Base-by-base conservation (phyloP, 2,329 filamentous ascomycete genomes). In the Trichoderma oligosporum region DNA sequence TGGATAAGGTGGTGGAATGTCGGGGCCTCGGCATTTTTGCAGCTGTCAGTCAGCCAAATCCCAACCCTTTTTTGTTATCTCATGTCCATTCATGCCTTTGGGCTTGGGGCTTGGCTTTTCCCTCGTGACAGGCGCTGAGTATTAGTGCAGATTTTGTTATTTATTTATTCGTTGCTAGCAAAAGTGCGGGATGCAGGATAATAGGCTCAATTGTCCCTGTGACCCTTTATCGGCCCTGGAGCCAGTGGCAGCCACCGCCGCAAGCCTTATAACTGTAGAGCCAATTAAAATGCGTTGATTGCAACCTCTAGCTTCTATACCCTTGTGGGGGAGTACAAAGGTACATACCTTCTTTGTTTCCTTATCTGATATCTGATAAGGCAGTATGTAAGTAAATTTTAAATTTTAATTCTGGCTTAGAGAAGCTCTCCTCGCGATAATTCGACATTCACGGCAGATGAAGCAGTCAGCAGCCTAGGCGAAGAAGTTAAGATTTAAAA, bases 211-310 rank as follows among this genome's bases (percentile, higher is more conserved):
- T 31, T 7, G 41, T 35, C 29, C 49, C 29, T 25, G 29, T 44
- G 51, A 18, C 39, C 49, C 27, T 18, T 33, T 27, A 36, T 35
- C 39, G 16, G 27, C 16, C 27, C 27, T 20, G 25, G 44, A 46
- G 27, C 25, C 44, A 46, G 27, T 46, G 9, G 44, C 25, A 29
- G 52, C 52, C 24, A 55, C 27, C n/a, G 41, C 22, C 52, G 41
- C 31, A 35, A 29, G 33, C 29, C 41, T 45, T 27, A 36, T 29
- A 31, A 20, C 4, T 4, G 31, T 12, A 14, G 31, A 22, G 41
- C 52, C 52, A 55, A 55, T 55, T 11, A 55, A 31, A 29, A 5
- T 4, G 6, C 7, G 4, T 18, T 14, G 35, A 51, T 51, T 51
- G 47, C 47, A 39, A 22, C 35, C 12, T 51, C 24, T 2, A 16